Evolutionary conservation across 805 yeast genomes (phyloP).

Genomic region (Pichia rugopelliculosa): DNA sequence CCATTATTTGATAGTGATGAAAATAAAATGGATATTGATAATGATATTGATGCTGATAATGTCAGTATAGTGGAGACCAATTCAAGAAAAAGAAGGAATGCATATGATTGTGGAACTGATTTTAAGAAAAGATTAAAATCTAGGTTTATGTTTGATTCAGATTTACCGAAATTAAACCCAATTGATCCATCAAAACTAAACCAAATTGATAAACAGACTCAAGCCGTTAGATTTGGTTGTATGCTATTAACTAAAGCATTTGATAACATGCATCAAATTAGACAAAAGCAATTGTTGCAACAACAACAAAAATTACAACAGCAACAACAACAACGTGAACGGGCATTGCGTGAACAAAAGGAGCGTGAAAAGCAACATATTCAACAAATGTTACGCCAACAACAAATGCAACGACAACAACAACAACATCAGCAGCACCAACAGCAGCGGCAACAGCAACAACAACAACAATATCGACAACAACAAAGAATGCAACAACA

Average conservation of each 20-base stretch:
- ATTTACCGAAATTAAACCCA: conserved; percentile 36
- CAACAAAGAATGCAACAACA: neutral
- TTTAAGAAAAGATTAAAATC: conserved; percentile 37
- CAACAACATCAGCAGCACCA: neutral
- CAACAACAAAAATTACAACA: conserved; percentile 28
- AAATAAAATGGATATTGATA: conserved; percentile 33
- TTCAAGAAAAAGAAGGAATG: conserved; percentile 20
- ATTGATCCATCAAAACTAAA: conserved; percentile 81
- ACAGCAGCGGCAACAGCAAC: neutral
- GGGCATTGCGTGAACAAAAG: conserved; percentile 13
- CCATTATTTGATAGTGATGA: conserved; percentile 24
- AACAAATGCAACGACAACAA: neutral
- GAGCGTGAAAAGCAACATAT: conserved; percentile 14
- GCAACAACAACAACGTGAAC: conserved; percentile 29
- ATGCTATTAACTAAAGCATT: conserved; percentile 85
- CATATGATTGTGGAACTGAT: conserved; percentile 29
- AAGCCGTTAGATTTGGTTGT: conserved; percentile 83
- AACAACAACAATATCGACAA: neutral
- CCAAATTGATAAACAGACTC: conserved; percentile 78
- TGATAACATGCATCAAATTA: conserved; percentile 73
- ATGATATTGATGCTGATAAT: neutral
- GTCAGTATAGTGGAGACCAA: conserved; percentile 3
- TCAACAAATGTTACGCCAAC: neutral
- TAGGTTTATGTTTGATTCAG: conserved; percentile 44
- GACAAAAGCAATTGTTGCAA: conserved; percentile 49